phyloP scores from a whole-genome alignment of 331 rosid genomes.

The Ulmus americana region DNA sequence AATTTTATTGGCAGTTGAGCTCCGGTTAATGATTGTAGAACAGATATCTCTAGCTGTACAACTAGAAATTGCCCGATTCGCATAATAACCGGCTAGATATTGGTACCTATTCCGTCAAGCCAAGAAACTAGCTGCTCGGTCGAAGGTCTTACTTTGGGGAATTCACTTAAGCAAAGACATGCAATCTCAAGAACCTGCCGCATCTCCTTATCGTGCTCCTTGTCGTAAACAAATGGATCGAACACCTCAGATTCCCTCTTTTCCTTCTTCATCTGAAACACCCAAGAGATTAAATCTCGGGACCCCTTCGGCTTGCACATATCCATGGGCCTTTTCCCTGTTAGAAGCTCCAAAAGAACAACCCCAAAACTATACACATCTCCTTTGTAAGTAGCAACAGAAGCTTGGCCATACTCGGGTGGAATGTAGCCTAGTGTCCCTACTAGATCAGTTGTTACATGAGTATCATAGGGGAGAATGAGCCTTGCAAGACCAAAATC shows the following conservation, averaged over 20 bases:
- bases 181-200: slow-evolving; percentile 28
- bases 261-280: slow-evolving; percentile 41
- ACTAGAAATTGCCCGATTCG: slow-evolving; percentile 4
- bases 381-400: slow-evolving; percentile 35
- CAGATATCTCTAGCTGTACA: slow-evolving; percentile 11
- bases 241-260: slow-evolving; percentile 30
- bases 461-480: slow-evolving; percentile 28
- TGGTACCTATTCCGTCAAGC: slow-evolving; percentile 26
- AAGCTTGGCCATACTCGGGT: slow-evolving; percentile 35
- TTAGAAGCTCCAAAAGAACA: slow-evolving; percentile 34
- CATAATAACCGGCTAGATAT: not conserved
- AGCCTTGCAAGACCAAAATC: slow-evolving; percentile 39
- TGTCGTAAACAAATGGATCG: slow-evolving; percentile 33
- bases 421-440: slow-evolving; percentile 38
- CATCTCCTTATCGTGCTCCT: slow-evolving; percentile 27
- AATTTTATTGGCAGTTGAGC: not conserved
- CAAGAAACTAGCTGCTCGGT: slow-evolving; percentile 42
- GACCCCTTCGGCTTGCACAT: slow-evolving; percentile 34
- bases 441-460: slow-evolving; percentile 34
- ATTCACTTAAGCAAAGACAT: slow-evolving; percentile 35
- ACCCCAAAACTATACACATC: slow-evolving; percentile 35
- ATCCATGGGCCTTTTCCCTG: slow-evolving; percentile 34
- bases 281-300: slow-evolving; percentile 41
- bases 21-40: not conserved
- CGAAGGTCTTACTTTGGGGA: slow-evolving; percentile 38